Conservation (phyloP, 768 basidiomycete species). For the Tylopilus plumbeoviolaceoides region DNA sequence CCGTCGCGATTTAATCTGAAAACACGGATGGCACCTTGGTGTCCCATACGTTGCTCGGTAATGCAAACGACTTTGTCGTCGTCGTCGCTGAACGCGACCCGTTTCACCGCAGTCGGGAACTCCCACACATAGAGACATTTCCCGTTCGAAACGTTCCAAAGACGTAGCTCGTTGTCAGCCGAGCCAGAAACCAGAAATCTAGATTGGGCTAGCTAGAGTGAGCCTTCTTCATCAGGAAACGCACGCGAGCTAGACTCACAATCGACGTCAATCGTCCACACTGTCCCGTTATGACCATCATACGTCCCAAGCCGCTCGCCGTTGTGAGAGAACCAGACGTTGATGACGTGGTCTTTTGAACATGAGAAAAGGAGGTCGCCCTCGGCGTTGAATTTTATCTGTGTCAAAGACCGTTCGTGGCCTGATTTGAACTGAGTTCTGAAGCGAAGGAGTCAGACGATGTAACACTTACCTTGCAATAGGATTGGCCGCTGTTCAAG, state of each 20-base stretch:
- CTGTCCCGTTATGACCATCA: constrained; percentile 90
- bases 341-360: constrained; percentile 93
- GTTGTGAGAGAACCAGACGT: constrained; percentile 97
- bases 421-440: constrained; percentile 44
- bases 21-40: constrained; percentile 86
- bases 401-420: constrained; percentile 95
- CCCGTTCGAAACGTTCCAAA: constrained; percentile 88
- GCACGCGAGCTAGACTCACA: constrained; percentile 48
- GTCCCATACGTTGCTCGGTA: constrained; percentile 96
- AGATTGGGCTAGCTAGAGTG: constrained; percentile 57
- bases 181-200: constrained; percentile 86
- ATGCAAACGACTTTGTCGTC: constrained; percentile 84
- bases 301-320: constrained; percentile 97
- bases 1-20: constrained; percentile 82
- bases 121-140: constrained; percentile 96
- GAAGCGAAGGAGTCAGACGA: neutral
- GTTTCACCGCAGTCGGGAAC: constrained; percentile 96
- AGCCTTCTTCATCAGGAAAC: neutral
- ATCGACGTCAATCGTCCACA: constrained; percentile 97
- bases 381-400: constrained; percentile 96
- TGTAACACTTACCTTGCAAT: constrained; percentile 48
- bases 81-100: constrained; percentile 87
- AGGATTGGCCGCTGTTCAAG: constrained; percentile 62
- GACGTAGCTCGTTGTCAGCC: constrained; percentile 87
- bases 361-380: constrained; percentile 95